Conservation (phyloP, 306 rosid genomes). For the Prunus mume region DNA sequence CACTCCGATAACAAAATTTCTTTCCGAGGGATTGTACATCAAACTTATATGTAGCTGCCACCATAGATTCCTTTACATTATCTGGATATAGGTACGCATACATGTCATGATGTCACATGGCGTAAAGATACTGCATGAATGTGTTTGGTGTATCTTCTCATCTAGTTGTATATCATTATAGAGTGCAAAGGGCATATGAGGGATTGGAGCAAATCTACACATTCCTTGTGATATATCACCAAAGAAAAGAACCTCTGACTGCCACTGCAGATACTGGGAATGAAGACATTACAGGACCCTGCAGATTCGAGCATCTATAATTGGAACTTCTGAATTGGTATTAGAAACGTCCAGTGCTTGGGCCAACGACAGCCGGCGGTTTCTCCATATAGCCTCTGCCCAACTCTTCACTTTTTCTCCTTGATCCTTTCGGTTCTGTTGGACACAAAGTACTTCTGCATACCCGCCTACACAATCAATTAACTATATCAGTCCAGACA, state of each 20-base stretch:
- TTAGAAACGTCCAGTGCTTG: slow-evolving; percentile 64
- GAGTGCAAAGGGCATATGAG: neutral
- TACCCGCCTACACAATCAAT: slow-evolving; percentile 53
- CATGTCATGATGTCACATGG: neutral
- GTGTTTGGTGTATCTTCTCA: neutral
- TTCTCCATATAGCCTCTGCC: slow-evolving; percentile 62
- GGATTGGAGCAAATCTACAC: neutral
- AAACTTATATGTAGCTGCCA: neutral
- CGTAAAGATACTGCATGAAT: neutral
- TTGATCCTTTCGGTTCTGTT: slow-evolving; percentile 69
- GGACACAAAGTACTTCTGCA: slow-evolving; percentile 70
- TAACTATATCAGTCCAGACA: neutral
- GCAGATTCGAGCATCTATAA: slow-evolving; percentile 68
- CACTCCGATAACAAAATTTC: neutral
- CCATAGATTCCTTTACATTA: neutral
- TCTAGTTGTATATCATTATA: neutral
- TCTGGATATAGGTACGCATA: neutral
- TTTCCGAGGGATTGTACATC: neutral
- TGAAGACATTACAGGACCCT: slow-evolving; percentile 47
- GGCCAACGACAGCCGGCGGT: slow-evolving; percentile 61
- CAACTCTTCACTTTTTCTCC: slow-evolving; percentile 57
- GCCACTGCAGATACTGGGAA: neutral
- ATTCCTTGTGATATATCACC: neutral
- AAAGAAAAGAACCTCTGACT: slow-evolving; percentile 1
- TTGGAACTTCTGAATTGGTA: slow-evolving; percentile 32